phyloP scores from a whole-genome alignment of 108 stramenopile genomes.

The Nitzschia sp. region DNA sequence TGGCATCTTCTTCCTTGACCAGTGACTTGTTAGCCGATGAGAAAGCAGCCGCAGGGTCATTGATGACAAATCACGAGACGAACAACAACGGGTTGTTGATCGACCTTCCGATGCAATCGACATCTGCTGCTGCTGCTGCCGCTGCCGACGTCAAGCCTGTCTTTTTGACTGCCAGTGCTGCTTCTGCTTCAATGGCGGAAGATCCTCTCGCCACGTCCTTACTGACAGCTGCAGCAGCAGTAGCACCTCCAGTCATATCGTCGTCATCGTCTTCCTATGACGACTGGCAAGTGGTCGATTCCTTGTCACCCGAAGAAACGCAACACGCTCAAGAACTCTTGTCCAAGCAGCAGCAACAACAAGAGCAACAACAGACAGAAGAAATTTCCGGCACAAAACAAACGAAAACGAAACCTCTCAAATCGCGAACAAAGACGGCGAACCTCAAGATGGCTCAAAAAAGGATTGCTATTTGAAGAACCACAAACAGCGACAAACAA shows the following conservation, averaged over 20 bases:
- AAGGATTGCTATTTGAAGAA: too few species aligned
- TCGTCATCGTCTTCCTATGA: background rate
- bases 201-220: background rate
- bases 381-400: background rate
- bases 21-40: too few species aligned
- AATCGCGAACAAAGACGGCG: too few species aligned
- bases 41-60: too few species aligned
- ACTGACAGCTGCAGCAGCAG: background rate
- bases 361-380: background rate
- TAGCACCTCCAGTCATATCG: background rate
- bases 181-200: background rate
- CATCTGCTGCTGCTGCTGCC: too few species aligned
- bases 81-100: too few species aligned
- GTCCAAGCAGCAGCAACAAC: background rate
- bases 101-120: too few species aligned
- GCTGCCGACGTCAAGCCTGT: background rate
- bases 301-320: background rate
- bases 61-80: too few species aligned
- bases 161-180: background rate
- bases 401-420: background rate
- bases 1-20: too few species aligned
- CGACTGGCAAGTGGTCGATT: constrained; percentile 2
- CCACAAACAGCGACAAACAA: too few species aligned
- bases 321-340: background rate
- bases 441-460: too few species aligned